Evolutionary conservation across 768 basidiomycete species (phyloP).

Genomic region (Daedaleopsis nitida): DNA sequence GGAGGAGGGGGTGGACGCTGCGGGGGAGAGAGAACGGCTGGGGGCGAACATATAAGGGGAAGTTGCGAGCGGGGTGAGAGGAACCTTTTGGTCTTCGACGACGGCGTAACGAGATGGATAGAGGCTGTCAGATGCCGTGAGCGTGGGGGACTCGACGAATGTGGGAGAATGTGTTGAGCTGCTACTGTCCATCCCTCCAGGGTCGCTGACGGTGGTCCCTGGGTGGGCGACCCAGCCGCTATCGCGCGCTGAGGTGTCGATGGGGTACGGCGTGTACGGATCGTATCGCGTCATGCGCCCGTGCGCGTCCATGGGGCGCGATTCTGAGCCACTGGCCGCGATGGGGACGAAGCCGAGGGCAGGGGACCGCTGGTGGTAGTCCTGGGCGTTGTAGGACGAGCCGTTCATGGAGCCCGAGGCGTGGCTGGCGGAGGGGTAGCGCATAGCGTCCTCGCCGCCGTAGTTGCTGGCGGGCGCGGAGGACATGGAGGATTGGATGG

Average conservation of each 20-base stretch:
- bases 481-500: conserved; percentile 28
- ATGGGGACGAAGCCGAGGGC: conserved; percentile 38
- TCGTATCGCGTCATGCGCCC: conserved; percentile 47
- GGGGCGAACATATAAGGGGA: conserved; percentile 59
- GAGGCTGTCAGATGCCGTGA: conserved; percentile 48
- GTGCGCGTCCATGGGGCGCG: conserved; percentile 32
- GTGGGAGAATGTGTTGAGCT: conserved; percentile 55
- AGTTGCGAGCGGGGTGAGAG: conserved; percentile 51
- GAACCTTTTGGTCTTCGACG: conserved; percentile 59
- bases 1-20: conserved; percentile 62
- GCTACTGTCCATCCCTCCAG: conserved; percentile 41
- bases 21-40: conserved; percentile 75
- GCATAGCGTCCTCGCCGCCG: conserved; percentile 48
- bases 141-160: conserved; percentile 58
- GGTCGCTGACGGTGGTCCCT: conserved; percentile 45
- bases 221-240: conserved; percentile 32
- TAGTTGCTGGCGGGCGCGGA: conserved; percentile 35
- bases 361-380: conserved; percentile 51
- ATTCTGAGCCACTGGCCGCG: conserved; percentile 35
- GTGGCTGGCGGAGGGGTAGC: conserved; percentile 54
- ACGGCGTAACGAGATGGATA: conserved; percentile 46
- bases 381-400: conserved; percentile 45
- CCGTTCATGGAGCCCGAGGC: conserved; percentile 42
- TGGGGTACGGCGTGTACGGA: conserved; percentile 45
- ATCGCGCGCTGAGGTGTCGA: conserved; percentile 36